phyloP scores from a whole-genome alignment of 768 basidiomycete genomes.

The Leccinum barrowsii region DNA sequence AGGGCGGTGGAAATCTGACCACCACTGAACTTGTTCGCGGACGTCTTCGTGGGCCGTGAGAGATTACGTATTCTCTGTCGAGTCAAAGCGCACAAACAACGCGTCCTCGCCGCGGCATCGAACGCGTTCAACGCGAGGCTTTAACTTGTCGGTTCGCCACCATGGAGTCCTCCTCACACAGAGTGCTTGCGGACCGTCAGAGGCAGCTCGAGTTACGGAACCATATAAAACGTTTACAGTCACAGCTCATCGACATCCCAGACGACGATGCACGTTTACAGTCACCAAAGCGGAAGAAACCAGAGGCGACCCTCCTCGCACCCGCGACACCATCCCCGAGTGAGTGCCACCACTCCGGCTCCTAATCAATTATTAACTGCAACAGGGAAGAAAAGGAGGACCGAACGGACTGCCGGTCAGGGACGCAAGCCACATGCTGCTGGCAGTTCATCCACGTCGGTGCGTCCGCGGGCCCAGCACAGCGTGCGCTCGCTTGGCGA shows the following conservation, averaged over 20 bases:
- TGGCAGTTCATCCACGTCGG: slow-evolving; percentile 7
- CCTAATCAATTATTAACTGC: not conserved
- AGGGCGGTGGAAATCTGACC: slow-evolving; percentile 5
- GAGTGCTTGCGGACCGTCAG: slow-evolving; percentile 35
- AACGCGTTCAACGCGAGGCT: slow-evolving; percentile 17
- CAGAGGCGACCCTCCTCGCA: slow-evolving; percentile 37
- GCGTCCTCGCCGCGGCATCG: slow-evolving; percentile 16
- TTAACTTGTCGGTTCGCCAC: not conserved
- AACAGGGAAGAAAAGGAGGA: slow-evolving; percentile 43
- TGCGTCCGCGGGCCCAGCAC: slow-evolving; percentile 14
- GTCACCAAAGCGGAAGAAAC: slow-evolving; percentile 49
- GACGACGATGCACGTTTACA: slow-evolving; percentile 20
- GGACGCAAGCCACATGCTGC: slow-evolving; percentile 18
- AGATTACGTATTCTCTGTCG: slow-evolving; percentile 19
- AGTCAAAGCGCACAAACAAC: slow-evolving; percentile 18
- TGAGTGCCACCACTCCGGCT: slow-evolving; percentile 30
- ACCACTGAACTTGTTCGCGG: not conserved
- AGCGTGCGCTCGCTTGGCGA: slow-evolving; percentile 8
- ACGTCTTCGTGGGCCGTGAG: slow-evolving; percentile 10
- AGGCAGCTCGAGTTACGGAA: slow-evolving; percentile 48
- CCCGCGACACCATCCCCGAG: slow-evolving; percentile 66
- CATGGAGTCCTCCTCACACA: slow-evolving; percentile 57
- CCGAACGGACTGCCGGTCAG: slow-evolving; percentile 28
- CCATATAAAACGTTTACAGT: slow-evolving; percentile 55
- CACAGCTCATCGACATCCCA: slow-evolving; percentile 45